These are phyloP conservation scores for Moesziomyces sp. DNA, from an alignment of 1,284 basidiomycete species.

Conservation along the genomic window DNA sequence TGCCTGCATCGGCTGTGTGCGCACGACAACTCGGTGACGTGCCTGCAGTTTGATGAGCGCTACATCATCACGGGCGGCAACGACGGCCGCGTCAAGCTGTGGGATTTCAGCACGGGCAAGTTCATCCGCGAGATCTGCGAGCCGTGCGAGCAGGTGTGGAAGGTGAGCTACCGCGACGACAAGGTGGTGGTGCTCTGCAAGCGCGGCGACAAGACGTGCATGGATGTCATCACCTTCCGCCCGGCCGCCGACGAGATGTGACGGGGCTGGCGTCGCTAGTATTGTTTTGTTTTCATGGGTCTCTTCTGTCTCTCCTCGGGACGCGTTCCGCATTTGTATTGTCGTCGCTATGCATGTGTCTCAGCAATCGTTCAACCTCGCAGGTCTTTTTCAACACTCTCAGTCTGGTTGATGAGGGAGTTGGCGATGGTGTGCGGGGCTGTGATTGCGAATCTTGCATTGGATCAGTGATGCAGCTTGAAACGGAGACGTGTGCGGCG, in stretches of 20 bases:
- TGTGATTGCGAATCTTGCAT: too few relatives aligned
- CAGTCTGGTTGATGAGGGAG: too few relatives aligned
- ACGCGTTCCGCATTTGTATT: too few relatives aligned
- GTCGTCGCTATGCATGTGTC: too few relatives aligned
- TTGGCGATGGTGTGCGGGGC: too few relatives aligned
- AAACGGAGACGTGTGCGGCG: not conserved
- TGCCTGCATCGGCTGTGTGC: slow-evolving; percentile 69
- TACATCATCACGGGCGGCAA: slow-evolving; percentile 76
- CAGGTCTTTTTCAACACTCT: too few relatives aligned
- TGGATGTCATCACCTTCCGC: slow-evolving; percentile 76
- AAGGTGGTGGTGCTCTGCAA: slow-evolving; percentile 84
- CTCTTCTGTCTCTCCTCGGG: too few relatives aligned
- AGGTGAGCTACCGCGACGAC: slow-evolving; percentile 81
- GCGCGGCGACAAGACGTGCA: slow-evolving; percentile 83
- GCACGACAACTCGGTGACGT: slow-evolving; percentile 91
- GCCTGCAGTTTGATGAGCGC: slow-evolving; percentile 83
- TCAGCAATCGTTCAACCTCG: too few relatives aligned
- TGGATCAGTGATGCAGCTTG: too few relatives aligned
- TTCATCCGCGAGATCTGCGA: slow-evolving; percentile 63
- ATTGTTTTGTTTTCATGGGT: too few relatives aligned
- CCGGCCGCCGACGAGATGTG: slow-evolving; percentile 55
- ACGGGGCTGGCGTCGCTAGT: not conserved
- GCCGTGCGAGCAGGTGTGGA: slow-evolving; percentile 82
- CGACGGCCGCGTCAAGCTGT: slow-evolving; percentile 89
- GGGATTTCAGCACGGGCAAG: slow-evolving; percentile 70